These are phyloP conservation scores for Arthromyces matolae DNA, from an alignment of 768 basidiomycete species.

Conservation along the genomic window DNA sequence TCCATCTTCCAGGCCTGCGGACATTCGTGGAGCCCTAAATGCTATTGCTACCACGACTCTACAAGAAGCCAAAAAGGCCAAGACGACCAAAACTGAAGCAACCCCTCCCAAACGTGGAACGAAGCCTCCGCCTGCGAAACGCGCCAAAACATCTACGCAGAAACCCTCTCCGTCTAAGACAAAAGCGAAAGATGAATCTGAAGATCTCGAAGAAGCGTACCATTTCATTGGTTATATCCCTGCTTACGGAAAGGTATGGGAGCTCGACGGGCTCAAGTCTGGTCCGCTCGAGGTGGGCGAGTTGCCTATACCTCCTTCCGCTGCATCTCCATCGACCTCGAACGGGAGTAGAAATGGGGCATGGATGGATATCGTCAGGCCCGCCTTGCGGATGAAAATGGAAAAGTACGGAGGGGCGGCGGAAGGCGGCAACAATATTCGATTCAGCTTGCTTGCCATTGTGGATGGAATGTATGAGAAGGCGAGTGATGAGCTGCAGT, in stretches of 20 bases:
- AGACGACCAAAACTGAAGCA: conserved; percentile 31
- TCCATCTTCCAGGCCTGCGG: conserved; percentile 42
- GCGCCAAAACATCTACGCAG: conserved; percentile 22
- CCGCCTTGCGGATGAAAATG: conserved; percentile 60
- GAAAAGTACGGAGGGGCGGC: conserved; percentile 48
- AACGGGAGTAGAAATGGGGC: conserved; percentile 13
- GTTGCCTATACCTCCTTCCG: conserved; percentile 24
- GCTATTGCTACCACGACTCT: conserved; percentile 43
- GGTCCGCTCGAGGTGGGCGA: conserved; percentile 65
- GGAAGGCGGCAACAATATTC: conserved; percentile 43
- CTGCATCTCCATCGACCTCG: conserved; percentile 3
- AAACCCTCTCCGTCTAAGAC: conserved; percentile 12
- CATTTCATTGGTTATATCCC: conserved; percentile 69
- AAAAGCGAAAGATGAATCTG: conserved; percentile 17
- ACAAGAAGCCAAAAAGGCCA: conserved; percentile 39
- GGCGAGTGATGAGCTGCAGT: conserved; percentile 50
- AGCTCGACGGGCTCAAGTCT: conserved; percentile 60
- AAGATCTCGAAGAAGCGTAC: conserved; percentile 42
- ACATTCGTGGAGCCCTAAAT: conserved; percentile 51
- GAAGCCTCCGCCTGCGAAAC: conserved; percentile 37
- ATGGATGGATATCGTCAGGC: conserved; percentile 64
- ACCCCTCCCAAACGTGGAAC: conserved; percentile 17
- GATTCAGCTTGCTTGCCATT: conserved; percentile 60
- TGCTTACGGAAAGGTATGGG: conserved; percentile 63
- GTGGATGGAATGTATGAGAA: conserved; percentile 47